Conservation (phyloP, 192 early-diverging fungal species). For the Entrophospora sp. region DNA sequence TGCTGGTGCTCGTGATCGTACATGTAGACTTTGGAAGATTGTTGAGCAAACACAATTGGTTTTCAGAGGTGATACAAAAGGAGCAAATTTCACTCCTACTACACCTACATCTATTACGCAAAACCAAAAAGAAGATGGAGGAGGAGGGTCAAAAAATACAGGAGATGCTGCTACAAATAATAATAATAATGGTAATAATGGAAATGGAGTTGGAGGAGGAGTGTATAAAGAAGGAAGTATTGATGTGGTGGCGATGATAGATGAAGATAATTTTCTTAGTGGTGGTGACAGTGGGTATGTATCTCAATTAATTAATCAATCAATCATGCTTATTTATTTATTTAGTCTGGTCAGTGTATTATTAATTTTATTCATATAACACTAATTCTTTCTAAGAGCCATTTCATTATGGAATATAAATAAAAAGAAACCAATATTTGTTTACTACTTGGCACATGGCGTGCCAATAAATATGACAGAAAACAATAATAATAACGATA, state of each 20-base stretch:
- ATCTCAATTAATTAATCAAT: too few species aligned
- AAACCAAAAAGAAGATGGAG: too few species aligned
- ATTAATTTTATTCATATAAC: background rate
- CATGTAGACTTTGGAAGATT: slow-evolving; percentile 90
- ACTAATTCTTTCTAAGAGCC: slow-evolving; percentile 40
- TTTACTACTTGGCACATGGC: slow-evolving; percentile 69
- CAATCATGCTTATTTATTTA: background rate
- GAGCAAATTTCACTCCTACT: slow-evolving; percentile 25
- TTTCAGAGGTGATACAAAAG: slow-evolving; percentile 66
- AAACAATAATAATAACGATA: too few species aligned
- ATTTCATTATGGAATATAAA: slow-evolving; percentile 89
- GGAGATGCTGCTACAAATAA: too few species aligned
- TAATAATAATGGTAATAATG: too few species aligned
- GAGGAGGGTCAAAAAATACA: too few species aligned
- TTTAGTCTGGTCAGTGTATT: background rate
- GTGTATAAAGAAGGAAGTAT: slow-evolving; percentile 53
- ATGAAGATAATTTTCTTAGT: slow-evolving; percentile 87
- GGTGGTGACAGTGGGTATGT: slow-evolving; percentile 82
- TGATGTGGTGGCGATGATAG: slow-evolving; percentile 84
- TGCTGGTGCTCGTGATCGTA: slow-evolving; percentile 81
- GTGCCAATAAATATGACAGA: slow-evolving; percentile 36
- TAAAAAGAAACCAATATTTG: slow-evolving; percentile 89
- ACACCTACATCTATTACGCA: too few species aligned
- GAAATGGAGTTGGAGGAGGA: too few species aligned
- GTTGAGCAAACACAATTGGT: slow-evolving; percentile 90